Conservation (phyloP, 371 early-diverging fungal species). For the Polyrhizophydium stewartii region DNA sequence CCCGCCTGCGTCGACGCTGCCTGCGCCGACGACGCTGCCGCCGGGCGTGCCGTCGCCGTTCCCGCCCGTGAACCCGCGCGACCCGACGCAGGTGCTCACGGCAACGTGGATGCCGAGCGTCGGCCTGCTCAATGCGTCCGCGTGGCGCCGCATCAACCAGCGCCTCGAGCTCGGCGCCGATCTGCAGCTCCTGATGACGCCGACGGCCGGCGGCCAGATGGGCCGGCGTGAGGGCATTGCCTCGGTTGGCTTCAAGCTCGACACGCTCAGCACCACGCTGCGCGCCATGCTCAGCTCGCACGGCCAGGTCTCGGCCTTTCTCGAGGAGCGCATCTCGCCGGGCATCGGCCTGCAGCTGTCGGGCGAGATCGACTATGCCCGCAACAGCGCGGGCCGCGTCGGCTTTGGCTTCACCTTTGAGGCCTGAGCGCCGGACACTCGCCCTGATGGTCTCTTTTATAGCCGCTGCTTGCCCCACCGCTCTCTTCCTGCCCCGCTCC, state of each 20-base stretch:
- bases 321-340: slow-evolving; percentile 94
- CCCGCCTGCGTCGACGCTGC: slow-evolving; percentile 23
- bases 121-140: slow-evolving; percentile 81
- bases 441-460: too few species aligned
- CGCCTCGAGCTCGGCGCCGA: slow-evolving; percentile 93
- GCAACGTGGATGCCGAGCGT: slow-evolving; percentile 72
- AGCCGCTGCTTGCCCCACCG: too few species aligned
- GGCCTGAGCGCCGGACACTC: slow-evolving; percentile 20
- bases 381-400: slow-evolving; percentile 49
- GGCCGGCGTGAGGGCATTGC: slow-evolving; percentile 87
- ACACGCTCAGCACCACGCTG: slow-evolving; percentile 86
- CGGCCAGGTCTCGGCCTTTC: slow-evolving; percentile 79
- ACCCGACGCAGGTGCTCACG: slow-evolving; percentile 62
- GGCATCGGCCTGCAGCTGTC: slow-evolving; percentile 80
- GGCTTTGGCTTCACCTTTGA: slow-evolving; percentile 37
- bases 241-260: slow-evolving; percentile 93
- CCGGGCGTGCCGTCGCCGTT: slow-evolving; percentile 37
- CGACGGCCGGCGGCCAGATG: slow-evolving; percentile 30
- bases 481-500: too few species aligned
- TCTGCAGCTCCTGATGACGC: slow-evolving; percentile 67
- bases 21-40: slow-evolving; percentile 31
- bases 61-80: slow-evolving; percentile 40
- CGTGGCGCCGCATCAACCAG: slow-evolving; percentile 87
- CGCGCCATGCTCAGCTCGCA: slow-evolving; percentile 87
- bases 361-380: slow-evolving; percentile 94